Conservation (phyloP, 352 stramenopile species). For the Pythium apleroticum region DNA sequence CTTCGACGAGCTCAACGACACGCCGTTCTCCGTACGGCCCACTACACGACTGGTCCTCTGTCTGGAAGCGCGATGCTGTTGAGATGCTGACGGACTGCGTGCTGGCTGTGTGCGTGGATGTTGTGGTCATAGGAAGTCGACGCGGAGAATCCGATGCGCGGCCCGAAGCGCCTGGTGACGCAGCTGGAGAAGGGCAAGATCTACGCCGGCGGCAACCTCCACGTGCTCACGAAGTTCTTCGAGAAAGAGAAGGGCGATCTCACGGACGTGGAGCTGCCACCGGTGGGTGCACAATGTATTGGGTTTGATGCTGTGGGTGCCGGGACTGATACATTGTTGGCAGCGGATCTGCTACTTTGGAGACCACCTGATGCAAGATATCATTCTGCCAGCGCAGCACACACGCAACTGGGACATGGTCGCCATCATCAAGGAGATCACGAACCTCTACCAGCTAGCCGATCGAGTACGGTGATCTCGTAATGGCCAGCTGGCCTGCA, state of each 20-base stretch:
- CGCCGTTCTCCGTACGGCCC: constrained; percentile 36
- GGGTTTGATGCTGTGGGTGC: too few species aligned
- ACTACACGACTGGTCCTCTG: too few species aligned
- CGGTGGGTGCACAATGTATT: too few species aligned
- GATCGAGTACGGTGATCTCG: constrained; percentile 28
- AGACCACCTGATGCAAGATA: constrained; percentile 51
- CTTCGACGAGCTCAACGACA: constrained; percentile 54
- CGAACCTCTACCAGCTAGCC: constrained; percentile 34
- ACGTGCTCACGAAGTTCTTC: constrained; percentile 38
- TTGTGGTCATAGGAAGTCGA: constrained; percentile 40
- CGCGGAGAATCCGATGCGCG: constrained; percentile 14
- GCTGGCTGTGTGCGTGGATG: too few species aligned
- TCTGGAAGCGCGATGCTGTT: too few species aligned
- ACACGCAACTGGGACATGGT: constrained; percentile 44
- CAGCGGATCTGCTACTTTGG: constrained; percentile 58
- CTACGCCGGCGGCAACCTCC: constrained; percentile 48
- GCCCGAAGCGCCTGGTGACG: constrained; percentile 27
- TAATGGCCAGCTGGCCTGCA: not conserved
- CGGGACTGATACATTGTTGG: not conserved
- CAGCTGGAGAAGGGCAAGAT: constrained; percentile 37
- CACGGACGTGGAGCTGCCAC: constrained; percentile 12
- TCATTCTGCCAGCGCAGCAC: constrained; percentile 34
- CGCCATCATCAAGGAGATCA: constrained; percentile 51
- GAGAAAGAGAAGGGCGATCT: constrained; percentile 21
- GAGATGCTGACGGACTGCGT: too few species aligned